phyloP scores from a whole-genome alignment of 1,139 yeast species.

The Zygosaccharomyces sapae region DNA sequence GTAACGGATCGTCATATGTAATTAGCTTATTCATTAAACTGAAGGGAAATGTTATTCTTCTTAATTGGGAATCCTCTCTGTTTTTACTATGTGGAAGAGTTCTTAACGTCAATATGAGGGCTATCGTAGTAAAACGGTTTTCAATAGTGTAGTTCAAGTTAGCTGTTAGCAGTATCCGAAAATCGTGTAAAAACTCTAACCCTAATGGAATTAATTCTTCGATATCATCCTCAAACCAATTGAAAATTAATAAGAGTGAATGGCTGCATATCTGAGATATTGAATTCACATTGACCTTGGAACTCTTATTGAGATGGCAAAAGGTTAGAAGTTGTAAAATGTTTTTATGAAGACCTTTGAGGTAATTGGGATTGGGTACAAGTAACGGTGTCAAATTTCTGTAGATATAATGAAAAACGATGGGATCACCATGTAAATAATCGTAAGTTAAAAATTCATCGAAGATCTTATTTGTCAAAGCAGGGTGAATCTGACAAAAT shows the following conservation, averaged over 20 bases:
- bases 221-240: conserved; percentile 13
- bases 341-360: conserved; percentile 8
- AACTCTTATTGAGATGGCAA: conserved; percentile 16
- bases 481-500: conserved; percentile 15
- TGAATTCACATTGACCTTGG: conserved; percentile 4
- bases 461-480: conserved; percentile 9
- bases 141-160: conserved; percentile 15
- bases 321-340: conserved; percentile 18
- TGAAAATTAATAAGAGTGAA: conserved; percentile 15
- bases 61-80: conserved; percentile 3
- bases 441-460: conserved; percentile 17
- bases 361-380: background rate
- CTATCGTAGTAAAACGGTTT: conserved; percentile 16
- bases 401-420: conserved; percentile 13
- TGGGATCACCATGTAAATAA: conserved; percentile 15
- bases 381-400: conserved; percentile 12
- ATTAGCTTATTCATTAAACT: conserved; percentile 11
- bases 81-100: conserved; percentile 10
- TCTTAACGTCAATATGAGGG: conserved; percentile 12
- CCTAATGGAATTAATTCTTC: conserved; percentile 2
- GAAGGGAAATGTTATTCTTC: conserved; percentile 4
- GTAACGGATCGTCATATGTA: conserved; percentile 24
- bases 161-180: conserved; percentile 15
- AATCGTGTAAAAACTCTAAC: conserved; percentile 15
- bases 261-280: conserved; percentile 14